A percentile compares a stretch with the other conserved stretches of the same genome.
Conservation (phyloP, 2,329 filamentous ascomycete genomes). For the Graphilbum ipis-grandicollis region DNA sequence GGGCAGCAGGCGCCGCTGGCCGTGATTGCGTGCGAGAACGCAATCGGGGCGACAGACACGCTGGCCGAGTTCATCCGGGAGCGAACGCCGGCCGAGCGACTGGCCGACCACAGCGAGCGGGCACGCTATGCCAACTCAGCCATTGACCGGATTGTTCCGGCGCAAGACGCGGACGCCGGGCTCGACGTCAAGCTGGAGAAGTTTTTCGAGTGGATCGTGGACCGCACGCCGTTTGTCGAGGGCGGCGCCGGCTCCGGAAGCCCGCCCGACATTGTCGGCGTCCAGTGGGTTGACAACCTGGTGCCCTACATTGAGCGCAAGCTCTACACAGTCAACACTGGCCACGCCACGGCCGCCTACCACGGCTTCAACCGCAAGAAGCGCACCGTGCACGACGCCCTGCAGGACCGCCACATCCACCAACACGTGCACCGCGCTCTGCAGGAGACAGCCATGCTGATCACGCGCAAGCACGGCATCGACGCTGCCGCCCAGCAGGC, state of each 20-base stretch:
- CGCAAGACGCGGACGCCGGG: conserved; percentile 62
- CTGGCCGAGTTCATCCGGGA: conserved; percentile 67
- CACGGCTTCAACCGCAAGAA: conserved; percentile 79
- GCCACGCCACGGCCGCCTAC: conserved; percentile 91
- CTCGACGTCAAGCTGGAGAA: conserved; percentile 92
- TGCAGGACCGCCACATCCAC: conserved; percentile 66
- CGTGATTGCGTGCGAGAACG: conserved; percentile 96
- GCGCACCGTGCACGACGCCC: conserved; percentile 74
- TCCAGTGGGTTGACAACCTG: conserved; percentile 86
- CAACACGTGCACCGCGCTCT: conserved; percentile 64
- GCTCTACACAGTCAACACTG: conserved; percentile 97
- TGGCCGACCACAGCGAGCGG: conserved; percentile 51
- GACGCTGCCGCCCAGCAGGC: conserved; percentile 54
- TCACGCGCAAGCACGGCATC: conserved; percentile 70
- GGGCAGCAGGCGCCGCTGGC: conserved; percentile 50
- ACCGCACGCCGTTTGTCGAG: conserved; percentile 66
- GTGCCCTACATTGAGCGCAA: conserved; percentile 97
- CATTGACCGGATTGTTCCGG: conserved; percentile 94
- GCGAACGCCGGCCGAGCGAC: conserved; percentile 51
- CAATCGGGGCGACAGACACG: conserved; percentile 83
- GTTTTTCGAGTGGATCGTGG: conserved; percentile 98
- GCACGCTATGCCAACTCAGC: conserved; percentile 93
- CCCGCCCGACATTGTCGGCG: conserved; percentile 62
- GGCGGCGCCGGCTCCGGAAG: too few species aligned
- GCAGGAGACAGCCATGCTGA: conserved; percentile 70